These are phyloP conservation scores for Leccinum griseonigrum DNA, from an alignment of 1,284 basidiomycete species.

Conservation along the genomic window DNA sequence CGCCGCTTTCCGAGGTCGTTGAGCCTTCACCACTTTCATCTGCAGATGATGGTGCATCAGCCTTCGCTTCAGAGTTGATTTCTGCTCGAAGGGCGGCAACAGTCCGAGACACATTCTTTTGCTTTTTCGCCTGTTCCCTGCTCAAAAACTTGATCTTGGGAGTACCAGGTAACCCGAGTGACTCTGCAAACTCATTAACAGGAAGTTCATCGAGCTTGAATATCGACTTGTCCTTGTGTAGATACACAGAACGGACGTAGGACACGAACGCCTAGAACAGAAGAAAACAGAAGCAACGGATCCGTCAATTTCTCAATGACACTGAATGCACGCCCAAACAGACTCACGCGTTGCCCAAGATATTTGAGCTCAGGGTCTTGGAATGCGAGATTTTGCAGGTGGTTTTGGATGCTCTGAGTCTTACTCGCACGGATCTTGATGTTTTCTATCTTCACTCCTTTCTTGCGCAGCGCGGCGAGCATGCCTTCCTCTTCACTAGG, in stretches of 20 bases:
- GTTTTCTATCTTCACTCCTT: slow-evolving; percentile 73
- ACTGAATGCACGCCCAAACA: not conserved
- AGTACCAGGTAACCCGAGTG: slow-evolving; percentile 90
- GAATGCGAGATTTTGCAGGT: slow-evolving; percentile 92
- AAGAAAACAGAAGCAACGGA: not conserved
- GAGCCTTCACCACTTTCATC: slow-evolving; percentile 34
- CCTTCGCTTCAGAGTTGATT: slow-evolving; percentile 33
- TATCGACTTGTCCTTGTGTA: slow-evolving; percentile 93
- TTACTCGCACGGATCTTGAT: slow-evolving; percentile 93
- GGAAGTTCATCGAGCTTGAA: slow-evolving; percentile 88
- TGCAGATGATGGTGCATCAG: slow-evolving; percentile 20
- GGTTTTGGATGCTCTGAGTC: slow-evolving; percentile 82
- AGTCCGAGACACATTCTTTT: slow-evolving; percentile 66
- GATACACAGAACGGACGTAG: slow-evolving; percentile 89
- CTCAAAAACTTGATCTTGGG: slow-evolving; percentile 94
- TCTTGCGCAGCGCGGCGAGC: slow-evolving; percentile 67
- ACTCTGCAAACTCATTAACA: slow-evolving; percentile 81
- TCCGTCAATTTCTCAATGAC: slow-evolving; percentile 8
- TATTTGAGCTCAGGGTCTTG: slow-evolving; percentile 98
- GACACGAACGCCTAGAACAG: slow-evolving; percentile 87
- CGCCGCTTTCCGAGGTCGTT: slow-evolving; percentile 25
- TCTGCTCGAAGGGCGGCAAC: slow-evolving; percentile 38
- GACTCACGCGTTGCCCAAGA: slow-evolving; percentile 83
- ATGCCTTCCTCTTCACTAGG: slow-evolving; percentile 95
- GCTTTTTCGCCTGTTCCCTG: slow-evolving; percentile 69